These are phyloP conservation scores for Tetrapisispora namnaoensis DNA, from an alignment of 805 yeast species.

Conservation along the genomic window DNA sequence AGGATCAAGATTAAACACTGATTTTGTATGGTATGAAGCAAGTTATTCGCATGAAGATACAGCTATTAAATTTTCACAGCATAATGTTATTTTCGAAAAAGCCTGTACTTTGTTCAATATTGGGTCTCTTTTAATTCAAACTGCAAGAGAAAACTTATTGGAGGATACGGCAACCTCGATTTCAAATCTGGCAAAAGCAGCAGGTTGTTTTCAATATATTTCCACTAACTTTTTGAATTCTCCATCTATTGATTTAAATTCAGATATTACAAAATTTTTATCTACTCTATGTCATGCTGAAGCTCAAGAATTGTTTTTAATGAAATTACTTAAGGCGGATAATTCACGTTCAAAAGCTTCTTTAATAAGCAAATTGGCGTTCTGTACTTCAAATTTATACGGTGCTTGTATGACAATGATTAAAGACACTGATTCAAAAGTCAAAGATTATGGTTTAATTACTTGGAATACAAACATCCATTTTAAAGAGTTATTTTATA, in stretches of 20 bases:
- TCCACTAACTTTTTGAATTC: constrained; percentile 81
- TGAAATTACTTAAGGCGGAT: constrained; percentile 41
- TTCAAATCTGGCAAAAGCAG: constrained; percentile 58
- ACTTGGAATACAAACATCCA: constrained; percentile 45
- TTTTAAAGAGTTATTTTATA: constrained; percentile 46
- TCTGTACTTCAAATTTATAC: constrained; percentile 48
- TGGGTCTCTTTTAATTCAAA: constrained; percentile 50
- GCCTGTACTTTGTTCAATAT: constrained; percentile 75
- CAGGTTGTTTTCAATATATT: constrained; percentile 65
- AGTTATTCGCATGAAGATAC: constrained; percentile 28
- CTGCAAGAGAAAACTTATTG: constrained; percentile 33
- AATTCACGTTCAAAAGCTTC: constrained; percentile 46
- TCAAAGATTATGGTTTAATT: constrained; percentile 31
- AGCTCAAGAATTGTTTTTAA: constrained; percentile 74
- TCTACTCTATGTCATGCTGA: constrained; percentile 67
- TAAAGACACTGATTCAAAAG: constrained; percentile 28
- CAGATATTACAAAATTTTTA: constrained; percentile 57
- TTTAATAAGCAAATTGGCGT: constrained; percentile 66
- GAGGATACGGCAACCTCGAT: constrained; percentile 49
- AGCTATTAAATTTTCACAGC: constrained; percentile 47
- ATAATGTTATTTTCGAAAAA: constrained; percentile 80
- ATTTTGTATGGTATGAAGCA: constrained; percentile 77
- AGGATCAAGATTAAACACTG: constrained; percentile 42
- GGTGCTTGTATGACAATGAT: constrained; percentile 41
- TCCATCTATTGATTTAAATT: constrained; percentile 68